These are phyloP conservation scores for Suhomyces sp. DNA, from an alignment of 805 yeast genomes.

Conservation along the genomic window DNA sequence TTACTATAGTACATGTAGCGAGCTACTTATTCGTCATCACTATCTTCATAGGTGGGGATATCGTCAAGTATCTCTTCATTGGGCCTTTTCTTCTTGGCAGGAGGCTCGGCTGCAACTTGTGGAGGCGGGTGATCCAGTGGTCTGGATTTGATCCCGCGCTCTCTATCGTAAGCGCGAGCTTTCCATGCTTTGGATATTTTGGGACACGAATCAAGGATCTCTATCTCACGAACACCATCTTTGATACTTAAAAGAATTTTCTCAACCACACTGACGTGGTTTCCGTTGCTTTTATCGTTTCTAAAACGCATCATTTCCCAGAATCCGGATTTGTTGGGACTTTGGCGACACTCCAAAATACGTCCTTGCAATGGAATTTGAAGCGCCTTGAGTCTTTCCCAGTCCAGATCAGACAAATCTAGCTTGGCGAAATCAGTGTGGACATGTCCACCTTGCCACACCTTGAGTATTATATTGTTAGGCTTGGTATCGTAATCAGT, in stretches of 20 bases:
- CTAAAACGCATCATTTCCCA: constrained; percentile 90
- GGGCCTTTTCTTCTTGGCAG: constrained; percentile 10
- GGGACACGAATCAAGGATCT: constrained; percentile 56
- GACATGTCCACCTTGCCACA: constrained; percentile 69
- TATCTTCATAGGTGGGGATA: constrained; percentile 42
- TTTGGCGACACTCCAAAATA: constrained; percentile 79
- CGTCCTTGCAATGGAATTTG: constrained; percentile 86
- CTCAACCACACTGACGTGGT: constrained; percentile 75
- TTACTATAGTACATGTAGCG: background rate
- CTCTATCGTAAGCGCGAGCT: constrained; percentile 46
- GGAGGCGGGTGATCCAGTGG: constrained; percentile 2
- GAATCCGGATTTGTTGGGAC: constrained; percentile 49
- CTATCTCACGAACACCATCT: constrained; percentile 82
- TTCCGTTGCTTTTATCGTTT: constrained; percentile 89
- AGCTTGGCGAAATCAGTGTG: constrained; percentile 70
- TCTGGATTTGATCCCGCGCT: constrained; percentile 13
- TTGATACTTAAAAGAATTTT: constrained; percentile 81
- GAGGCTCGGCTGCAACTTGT: constrained; percentile 4
- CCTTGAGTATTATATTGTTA: constrained; percentile 51
- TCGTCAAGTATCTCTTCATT: constrained; percentile 25
- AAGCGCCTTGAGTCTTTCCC: constrained; percentile 69
- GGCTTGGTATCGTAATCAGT: constrained; percentile 83
- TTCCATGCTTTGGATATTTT: constrained; percentile 63
- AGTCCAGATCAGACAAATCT: constrained; percentile 63
- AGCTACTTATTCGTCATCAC: constrained; percentile 21